Evolutionary conservation across 176 grass and related monocot species (phyloP).

Genomic region (Carex pumila): DNA sequence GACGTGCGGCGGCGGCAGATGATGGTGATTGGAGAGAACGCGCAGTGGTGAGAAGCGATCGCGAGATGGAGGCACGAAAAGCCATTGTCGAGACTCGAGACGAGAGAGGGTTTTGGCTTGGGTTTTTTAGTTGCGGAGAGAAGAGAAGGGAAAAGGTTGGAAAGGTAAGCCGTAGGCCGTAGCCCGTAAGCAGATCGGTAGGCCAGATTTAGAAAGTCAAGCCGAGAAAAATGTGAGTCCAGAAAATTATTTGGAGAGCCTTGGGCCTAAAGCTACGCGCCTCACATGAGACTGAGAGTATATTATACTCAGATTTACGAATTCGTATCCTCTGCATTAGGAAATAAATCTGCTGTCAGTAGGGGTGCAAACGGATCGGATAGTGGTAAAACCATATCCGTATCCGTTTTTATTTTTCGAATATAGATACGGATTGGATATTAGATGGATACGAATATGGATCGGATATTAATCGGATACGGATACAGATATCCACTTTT

Average conservation of each 20-base stretch:
- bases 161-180: background rate
- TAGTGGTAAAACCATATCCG: too few relatives aligned
- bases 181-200: background rate
- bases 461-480: too few relatives aligned
- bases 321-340: too few relatives aligned
- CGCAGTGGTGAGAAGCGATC: conserved; percentile 28
- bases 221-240: background rate
- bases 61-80: conserved; percentile 31
- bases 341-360: too few relatives aligned
- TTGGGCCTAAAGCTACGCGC: background rate
- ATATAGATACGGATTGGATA: too few relatives aligned
- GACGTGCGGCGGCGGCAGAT: background rate
- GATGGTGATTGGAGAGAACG: conserved; percentile 17
- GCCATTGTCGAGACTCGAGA: conserved; percentile 22
- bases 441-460: too few relatives aligned
- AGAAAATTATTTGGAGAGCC: background rate
- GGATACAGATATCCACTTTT: too few relatives aligned
- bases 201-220: background rate
- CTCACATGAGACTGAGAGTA: background rate
- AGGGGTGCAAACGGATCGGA: too few relatives aligned
- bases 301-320: too few relatives aligned
- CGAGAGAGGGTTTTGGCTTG: conserved; percentile 5
- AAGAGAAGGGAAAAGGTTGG: background rate
- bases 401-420: too few relatives aligned
- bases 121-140: conserved; percentile 6